Evolutionary conservation across 805 yeast genomes (phyloP), one percentile per base, ranked within the genome.

Genomic region (Saccharomycopsis fodiens): DNA sequence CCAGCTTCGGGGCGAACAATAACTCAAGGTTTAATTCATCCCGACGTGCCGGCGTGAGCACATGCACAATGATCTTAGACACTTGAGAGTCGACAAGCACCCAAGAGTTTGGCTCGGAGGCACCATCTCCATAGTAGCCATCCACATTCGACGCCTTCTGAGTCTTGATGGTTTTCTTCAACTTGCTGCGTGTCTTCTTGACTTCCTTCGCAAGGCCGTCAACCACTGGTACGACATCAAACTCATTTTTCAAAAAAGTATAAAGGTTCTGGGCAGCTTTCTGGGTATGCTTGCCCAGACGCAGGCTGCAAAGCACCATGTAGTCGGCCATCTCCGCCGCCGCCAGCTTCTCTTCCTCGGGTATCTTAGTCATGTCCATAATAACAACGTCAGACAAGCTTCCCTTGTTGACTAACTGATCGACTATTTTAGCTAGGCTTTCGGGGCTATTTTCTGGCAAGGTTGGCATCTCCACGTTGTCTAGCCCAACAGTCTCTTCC

Each of bases 121-220:
- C 42, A 16, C 47, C 55, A 17, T 55, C 59, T 3, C 85, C 83
- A 55, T 74, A 79, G 45, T 73, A 78, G 47, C 73, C 73, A 53
- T 76, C 76, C 1, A 71, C 68, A 0, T 79, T 70, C 42, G 72
- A 67, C 13, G 73, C 72, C 13, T 68, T 69, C n/a, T 70, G 65
- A 55, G 76, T 76, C 45, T 76, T 66, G 32, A 81, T 79, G 36
- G 58, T 62, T 59, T 72, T 73, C 34, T 69, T 69, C 48, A 79
- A 58, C 48, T 85, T 63, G 44, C 76, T 72, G 47, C 68, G 72
- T 46, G 68, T 67, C 47, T 70, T 71, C 39, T 76, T 70, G 20
- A 78, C 65, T 6, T 74, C 66, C 30, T 82, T 81, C 2, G 79
- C 68, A 44, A 83, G 64, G 0, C 97, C 97, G 56, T 88, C 96